These are phyloP conservation scores for Xylariales sp. DNA, from an alignment of 2,329 filamentous ascomycete genomes.

Conservation along the genomic window DNA sequence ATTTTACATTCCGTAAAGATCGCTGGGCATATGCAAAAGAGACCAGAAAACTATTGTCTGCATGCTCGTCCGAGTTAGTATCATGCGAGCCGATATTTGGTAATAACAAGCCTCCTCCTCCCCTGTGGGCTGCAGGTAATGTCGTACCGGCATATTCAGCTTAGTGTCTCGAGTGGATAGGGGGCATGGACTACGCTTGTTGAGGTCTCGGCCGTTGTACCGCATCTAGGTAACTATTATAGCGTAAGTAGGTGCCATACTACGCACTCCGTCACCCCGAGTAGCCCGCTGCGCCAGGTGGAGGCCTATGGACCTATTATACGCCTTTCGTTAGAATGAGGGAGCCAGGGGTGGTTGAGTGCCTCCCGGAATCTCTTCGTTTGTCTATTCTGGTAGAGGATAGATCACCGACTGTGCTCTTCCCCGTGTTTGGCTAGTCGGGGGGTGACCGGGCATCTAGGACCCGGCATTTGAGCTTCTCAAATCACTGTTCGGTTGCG, in stretches of 20 bases:
- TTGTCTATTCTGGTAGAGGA: conserved; percentile 13
- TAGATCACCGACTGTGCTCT: conserved; percentile 23
- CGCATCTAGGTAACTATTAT: conserved; percentile 23
- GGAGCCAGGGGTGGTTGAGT: not conserved
- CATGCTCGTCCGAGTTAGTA: conserved; percentile 12
- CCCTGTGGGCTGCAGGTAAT: conserved; percentile 16
- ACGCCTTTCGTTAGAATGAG: not conserved
- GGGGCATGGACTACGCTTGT: conserved; percentile 1
- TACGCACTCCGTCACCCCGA: conserved; percentile 20
- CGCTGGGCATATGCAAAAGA: not conserved
- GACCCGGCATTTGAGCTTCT: conserved; percentile 10
- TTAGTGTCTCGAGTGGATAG: conserved; percentile 27
- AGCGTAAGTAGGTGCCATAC: not conserved
- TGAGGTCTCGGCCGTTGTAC: conserved; percentile 21
- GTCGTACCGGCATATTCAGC: conserved; percentile 21
- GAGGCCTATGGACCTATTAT: conserved; percentile 20
- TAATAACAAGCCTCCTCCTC: conserved; percentile 11
- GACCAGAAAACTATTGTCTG: not conserved
- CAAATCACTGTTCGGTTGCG: conserved; percentile 20
- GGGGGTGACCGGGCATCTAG: not conserved
- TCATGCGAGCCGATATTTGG: conserved; percentile 2
- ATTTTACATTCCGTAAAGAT: not conserved
- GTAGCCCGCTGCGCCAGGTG: conserved; percentile 19
- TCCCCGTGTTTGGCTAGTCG: conserved; percentile 25
- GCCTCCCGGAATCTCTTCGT: conserved; percentile 13